A percentile compares a stretch with the other conserved stretches of the same genome.
These are phyloP conservation scores for Fusarium sp. DNA, from an alignment of 2,329 filamentous ascomycete genomes.

Conservation along the genomic window DNA sequence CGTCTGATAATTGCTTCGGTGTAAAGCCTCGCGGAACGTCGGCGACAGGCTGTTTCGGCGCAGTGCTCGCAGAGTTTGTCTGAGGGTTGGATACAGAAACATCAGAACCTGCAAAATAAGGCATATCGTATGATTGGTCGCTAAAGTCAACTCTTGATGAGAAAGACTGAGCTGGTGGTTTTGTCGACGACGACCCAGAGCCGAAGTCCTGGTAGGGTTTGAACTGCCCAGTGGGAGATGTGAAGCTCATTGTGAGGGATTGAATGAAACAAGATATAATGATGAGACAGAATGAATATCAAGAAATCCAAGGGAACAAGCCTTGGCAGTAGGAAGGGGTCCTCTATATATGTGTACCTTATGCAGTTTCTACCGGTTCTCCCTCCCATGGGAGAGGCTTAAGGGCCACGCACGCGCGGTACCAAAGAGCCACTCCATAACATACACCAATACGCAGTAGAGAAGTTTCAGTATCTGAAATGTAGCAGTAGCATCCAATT, in stretches of 20 bases:
- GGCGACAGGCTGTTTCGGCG: neutral
- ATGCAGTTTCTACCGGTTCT: neutral
- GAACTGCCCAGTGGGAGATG: neutral
- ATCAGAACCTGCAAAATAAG: neutral
- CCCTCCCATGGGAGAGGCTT: neutral
- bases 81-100: neutral
- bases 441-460: neutral
- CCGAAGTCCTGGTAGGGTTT: neutral
- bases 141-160: slow-evolving; percentile 5
- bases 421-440: neutral
- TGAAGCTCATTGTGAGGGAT: neutral
- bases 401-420: neutral
- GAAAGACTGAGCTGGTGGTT: neutral
- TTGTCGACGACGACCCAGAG: neutral
- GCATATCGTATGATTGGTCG: neutral
- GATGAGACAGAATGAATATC: too few relatives aligned
- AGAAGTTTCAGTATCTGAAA: neutral
- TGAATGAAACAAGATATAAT: neutral
- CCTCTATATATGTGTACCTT: neutral
- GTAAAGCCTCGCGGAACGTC: neutral
- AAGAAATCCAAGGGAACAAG: neutral
- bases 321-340: neutral
- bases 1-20: neutral
- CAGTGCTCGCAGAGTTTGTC: neutral
- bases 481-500: neutral